Conservation (phyloP, 345 rosid species). For the Erodium maritimum region DNA sequence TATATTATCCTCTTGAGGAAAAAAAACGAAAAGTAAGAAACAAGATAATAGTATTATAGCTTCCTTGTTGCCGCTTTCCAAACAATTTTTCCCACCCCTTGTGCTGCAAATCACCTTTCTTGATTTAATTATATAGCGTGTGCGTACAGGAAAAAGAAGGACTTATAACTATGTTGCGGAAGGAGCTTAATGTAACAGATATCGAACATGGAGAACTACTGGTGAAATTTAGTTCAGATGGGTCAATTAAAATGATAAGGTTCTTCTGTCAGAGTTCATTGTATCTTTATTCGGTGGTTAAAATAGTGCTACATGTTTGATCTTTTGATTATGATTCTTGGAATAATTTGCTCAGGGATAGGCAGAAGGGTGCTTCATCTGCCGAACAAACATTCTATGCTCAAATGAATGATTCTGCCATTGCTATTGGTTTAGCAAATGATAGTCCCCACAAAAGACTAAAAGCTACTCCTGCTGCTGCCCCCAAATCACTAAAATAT, state of each 20-base stretch:
- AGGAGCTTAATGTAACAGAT: constrained; percentile 24
- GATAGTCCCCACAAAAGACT: constrained; percentile 6
- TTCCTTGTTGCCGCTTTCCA: not conserved
- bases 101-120: not conserved
- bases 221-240: constrained; percentile 16
- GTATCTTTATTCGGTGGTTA: not conserved
- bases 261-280: not conserved
- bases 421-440: constrained; percentile 2
- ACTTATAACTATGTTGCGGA: constrained; percentile 19
- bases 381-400: constrained; percentile 9
- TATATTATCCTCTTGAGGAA: too few species aligned
- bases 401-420: constrained; percentile 2
- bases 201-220: constrained; percentile 23
- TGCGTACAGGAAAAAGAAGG: constrained; percentile 20
- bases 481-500: constrained; percentile 1
- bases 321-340: not conserved
- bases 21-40: not conserved
- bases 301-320: not conserved
- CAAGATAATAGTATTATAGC: not conserved
- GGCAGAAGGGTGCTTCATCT: constrained; percentile 4
- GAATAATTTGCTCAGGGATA: constrained; percentile 14
- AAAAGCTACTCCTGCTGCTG: constrained; percentile 9
- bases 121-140: not conserved
- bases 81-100: too few species aligned
- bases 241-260: constrained; percentile 21